These are phyloP conservation scores for Closterium sp. DNA, from an alignment of 139 green algal genomes.

Conservation along the genomic window DNA sequence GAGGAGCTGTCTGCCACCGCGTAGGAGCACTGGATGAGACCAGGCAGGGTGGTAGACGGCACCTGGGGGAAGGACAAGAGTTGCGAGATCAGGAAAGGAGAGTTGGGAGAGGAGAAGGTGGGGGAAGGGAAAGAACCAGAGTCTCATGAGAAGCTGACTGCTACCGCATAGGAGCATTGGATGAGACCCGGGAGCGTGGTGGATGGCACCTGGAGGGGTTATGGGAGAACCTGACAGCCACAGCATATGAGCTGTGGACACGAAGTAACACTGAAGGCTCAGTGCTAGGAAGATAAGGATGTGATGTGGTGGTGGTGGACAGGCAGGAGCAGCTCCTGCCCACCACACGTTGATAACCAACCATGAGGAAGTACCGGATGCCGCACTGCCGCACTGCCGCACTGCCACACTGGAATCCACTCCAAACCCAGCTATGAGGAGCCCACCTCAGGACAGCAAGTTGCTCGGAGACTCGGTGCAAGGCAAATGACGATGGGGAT, in stretches of 20 bases:
- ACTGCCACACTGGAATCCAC: not conserved
- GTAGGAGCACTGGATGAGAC: not conserved
- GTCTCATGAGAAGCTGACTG: not conserved
- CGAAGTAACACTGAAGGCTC: no score
- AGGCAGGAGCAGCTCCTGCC: not conserved
- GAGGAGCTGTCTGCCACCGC: not conserved
- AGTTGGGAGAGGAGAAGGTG: not conserved
- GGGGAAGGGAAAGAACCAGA: no score
- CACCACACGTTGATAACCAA: slow-evolving; percentile 3
- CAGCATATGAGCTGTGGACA: not conserved
- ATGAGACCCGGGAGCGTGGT: not conserved
- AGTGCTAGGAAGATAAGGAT: no score
- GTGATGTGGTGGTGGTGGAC: no score
- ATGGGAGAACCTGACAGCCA: no score
- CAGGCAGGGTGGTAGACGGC: not conserved
- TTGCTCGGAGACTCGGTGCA: no score
- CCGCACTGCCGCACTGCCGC: not conserved
- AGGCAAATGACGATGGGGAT: no score
- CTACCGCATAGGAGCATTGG: not conserved
- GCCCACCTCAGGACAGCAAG: no score
- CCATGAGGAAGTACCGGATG: slow-evolving; percentile 14
- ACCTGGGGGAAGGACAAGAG: not conserved
- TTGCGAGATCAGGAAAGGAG: no score
- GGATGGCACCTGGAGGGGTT: not conserved
- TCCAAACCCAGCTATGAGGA: not conserved